These are phyloP conservation scores for Vigna mungo DNA, from an alignment of 306 rosid genomes.

Conservation along the genomic window DNA sequence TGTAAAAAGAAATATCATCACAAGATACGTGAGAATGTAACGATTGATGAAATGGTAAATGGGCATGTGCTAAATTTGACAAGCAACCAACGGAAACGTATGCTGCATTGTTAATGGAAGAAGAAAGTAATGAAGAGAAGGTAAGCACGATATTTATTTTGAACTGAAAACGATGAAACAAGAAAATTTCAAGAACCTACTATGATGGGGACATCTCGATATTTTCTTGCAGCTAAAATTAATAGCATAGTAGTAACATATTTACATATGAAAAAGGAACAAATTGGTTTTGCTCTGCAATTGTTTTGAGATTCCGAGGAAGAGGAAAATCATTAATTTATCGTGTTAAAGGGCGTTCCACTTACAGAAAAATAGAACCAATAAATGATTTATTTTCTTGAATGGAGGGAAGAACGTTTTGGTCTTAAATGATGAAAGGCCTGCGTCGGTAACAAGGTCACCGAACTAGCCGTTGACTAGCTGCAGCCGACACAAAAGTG, in stretches of 20 bases:
- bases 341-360: background rate
- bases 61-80: background rate
- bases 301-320: background rate
- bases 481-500: constrained; percentile 32
- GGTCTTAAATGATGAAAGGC: constrained; percentile 5
- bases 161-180: background rate
- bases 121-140: constrained; percentile 53
- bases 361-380: background rate
- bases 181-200: background rate
- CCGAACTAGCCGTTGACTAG: constrained; percentile 24
- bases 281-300: background rate
- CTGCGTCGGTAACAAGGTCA: background rate
- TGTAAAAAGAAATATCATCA: background rate
- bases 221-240: background rate
- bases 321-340: background rate
- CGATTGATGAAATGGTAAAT: background rate
- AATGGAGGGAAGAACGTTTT: constrained; percentile 2
- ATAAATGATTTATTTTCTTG: background rate
- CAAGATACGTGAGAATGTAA: background rate
- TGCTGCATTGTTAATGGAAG: constrained; percentile 21
- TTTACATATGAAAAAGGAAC: background rate
- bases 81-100: background rate
- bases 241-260: background rate
- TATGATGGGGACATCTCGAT: background rate
- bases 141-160: constrained; percentile 56